These are phyloP conservation scores for Penicillium janthinellum DNA, from an alignment of 2,329 filamentous ascomycete genomes.

Conservation along the genomic window DNA sequence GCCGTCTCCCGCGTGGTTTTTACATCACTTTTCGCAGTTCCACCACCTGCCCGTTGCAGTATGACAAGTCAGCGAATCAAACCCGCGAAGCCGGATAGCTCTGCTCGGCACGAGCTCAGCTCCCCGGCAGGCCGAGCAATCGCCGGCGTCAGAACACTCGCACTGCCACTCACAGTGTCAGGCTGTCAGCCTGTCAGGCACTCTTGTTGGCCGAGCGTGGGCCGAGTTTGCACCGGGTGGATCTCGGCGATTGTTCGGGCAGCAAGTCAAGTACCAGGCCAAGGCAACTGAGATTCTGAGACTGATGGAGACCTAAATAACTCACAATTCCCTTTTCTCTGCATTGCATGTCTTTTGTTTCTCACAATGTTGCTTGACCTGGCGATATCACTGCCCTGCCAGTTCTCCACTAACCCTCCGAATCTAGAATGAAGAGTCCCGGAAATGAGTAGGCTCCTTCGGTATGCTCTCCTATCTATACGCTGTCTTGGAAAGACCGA, in stretches of 20 bases:
- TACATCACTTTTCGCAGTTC: too few relatives aligned
- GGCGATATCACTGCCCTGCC: neutral
- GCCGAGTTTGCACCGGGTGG: constrained; percentile 20
- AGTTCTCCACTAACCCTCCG: neutral
- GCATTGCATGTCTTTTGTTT: neutral
- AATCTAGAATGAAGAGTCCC: neutral
- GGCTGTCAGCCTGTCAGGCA: neutral
- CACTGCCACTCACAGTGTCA: too few relatives aligned
- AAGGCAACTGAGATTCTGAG: neutral
- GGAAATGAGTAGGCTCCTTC: neutral
- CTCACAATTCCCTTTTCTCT: neutral
- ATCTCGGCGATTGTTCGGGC: constrained; percentile 13
- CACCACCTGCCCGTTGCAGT: neutral
- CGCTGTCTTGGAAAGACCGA: neutral
- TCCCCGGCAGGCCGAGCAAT: constrained; percentile 4
- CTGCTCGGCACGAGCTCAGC: constrained; percentile 1
- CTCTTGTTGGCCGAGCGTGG: constrained; percentile 3
- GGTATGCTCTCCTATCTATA: neutral
- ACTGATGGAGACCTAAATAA: neutral
- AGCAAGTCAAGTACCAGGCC: neutral
- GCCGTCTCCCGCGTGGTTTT: neutral
- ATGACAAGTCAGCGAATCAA: neutral
- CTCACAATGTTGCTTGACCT: neutral
- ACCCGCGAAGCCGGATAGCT: neutral
- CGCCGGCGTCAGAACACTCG: neutral